Evolutionary conservation across 768 basidiomycete species (phyloP), one percentile per base, ranked within the genome.

Genomic region (Tephrocybe rancida): DNA sequence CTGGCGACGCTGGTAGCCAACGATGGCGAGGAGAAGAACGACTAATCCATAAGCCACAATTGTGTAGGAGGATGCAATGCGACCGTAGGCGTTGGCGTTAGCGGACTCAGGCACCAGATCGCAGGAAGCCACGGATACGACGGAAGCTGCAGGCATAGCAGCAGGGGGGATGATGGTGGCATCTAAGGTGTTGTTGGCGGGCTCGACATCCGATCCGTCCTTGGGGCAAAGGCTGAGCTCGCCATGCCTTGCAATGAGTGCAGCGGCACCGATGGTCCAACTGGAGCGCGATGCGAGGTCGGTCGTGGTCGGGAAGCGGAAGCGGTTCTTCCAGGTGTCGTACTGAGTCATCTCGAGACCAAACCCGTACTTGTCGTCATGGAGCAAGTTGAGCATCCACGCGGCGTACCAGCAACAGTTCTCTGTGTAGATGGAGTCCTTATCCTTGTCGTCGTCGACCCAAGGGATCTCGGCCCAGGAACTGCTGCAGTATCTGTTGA

Each of bases 331-430:
- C 56, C 56, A 57, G 9, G 56, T 53, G 21, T 57, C 56, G 29
- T 57, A 57, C 44, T 57, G 46, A 5, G 56, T 57, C 56, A 57
- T 54, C 45, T 57, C 56, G 16, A 58, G 44, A 14, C 51, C 57
- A 24, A 55, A 52, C 39, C 57, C 53, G 10, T 58, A 46, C 35
- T 48, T 59, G 50, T 56, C 66, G 44, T 57, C 56, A 13, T 57
- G 56, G 6, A 57, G 52, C 18, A 57, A 37, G 1, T 29, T 57
- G 7, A 54, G 38, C 52, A 54, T 57, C 52, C 52, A 57, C 25
- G 56, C 52, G 18, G 52, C 21, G 19, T 57, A 26, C 21, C 21
- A 49, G 44, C 56, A 57, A 2, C 39, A 19, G 21, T 53, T 27
- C 22, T 34, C 18, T 0, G 32, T 46, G 18, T 35, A 57, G 1